Base-by-base conservation (phyloP, 1,284 basidiomycete species). In the Earliella scabrosa region DNA sequence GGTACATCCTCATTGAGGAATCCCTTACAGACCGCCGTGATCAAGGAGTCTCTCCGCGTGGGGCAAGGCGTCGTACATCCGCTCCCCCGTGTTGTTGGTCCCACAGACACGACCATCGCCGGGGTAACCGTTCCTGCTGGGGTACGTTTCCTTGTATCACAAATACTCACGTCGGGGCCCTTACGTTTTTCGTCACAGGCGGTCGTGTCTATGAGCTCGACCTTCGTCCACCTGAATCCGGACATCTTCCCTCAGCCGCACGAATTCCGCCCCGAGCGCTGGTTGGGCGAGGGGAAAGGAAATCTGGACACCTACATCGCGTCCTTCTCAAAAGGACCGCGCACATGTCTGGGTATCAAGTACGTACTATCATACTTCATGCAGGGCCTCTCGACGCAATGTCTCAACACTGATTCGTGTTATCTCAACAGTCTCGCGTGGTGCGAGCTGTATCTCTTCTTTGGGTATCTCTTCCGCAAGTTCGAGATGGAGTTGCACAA, bases 401-500 rank as follows among this genome's bases (percentile, higher is more conserved):
- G n/a, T n/a, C n/a, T n/a, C n/a, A n/a, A n/a, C n/a, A n/a, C 24
- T 27, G 5, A n/a, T 16, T 21, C 2, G 27, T 4, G 3, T 4
- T 31, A 2, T 4, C 21, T 4, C 13, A 6, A 4, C 14, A 50
- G 49, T 14, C 49, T 50, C 18, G 49, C 39, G 18, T 50, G 49
- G 49, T 50, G 39, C 20, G 49, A 50, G 23, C 16, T 50, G 13
- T 50, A 50, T 14, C 27, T 50, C 10, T 10, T 48, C 46, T 20
- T 48, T 4, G 46, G 46, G 3, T 24, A 41, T 13, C 2, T 50
- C 1, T 50, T 50, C 27, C 49, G 49, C 26, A 50, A 43, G 38
- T 18, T 50, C 10, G 49, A 50, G 2, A 23, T 50, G 49, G 40
- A 40, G 32, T 26, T 50, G 14, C 18, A 50, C 21, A 16, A 50